Conservation (phyloP, 257 asterid genomes). For the Verbena officinalis region DNA sequence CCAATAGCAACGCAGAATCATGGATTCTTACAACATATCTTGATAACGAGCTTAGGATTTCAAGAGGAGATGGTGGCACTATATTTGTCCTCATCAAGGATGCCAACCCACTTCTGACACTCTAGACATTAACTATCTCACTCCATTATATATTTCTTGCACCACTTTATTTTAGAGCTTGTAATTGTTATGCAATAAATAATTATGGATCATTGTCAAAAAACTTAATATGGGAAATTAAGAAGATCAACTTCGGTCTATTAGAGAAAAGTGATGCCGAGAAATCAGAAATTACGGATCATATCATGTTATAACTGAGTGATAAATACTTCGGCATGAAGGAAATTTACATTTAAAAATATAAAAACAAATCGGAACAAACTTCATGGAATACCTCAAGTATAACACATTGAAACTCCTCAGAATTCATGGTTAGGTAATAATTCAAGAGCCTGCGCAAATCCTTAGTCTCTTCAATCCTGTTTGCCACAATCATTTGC, state of each 20-base stretch:
- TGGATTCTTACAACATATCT: slow-evolving; percentile 96
- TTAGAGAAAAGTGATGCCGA: too few species aligned
- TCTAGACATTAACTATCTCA: slow-evolving; percentile 24
- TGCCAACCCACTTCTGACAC: slow-evolving; percentile 61
- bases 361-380: slow-evolving; percentile 56
- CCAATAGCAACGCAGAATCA: slow-evolving; percentile 60
- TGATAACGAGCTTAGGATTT: slow-evolving; percentile 78
- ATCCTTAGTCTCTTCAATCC: slow-evolving; percentile 55
- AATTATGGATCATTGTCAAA: not conserved
- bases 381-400: slow-evolving; percentile 77
- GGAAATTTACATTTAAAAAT: slow-evolving; percentile 31
- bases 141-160: not conserved
- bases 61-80: slow-evolving; percentile 90
- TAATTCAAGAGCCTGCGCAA: slow-evolving; percentile 61
- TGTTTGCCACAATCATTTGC: slow-evolving; percentile 57
- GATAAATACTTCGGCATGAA: too few species aligned
- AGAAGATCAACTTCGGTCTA: not conserved
- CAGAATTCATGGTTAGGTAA: slow-evolving; percentile 67
- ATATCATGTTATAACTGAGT: too few species aligned
- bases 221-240: not conserved
- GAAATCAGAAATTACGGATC: too few species aligned
- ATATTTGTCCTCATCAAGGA: slow-evolving; percentile 81
- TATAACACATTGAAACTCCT: slow-evolving; percentile 58
- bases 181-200: not conserved
- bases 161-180: not conserved